These are phyloP conservation scores for Ophiostoma triangulosporum DNA, from an alignment of 2,329 filamentous ascomycete genomes.

Conservation along the genomic window DNA sequence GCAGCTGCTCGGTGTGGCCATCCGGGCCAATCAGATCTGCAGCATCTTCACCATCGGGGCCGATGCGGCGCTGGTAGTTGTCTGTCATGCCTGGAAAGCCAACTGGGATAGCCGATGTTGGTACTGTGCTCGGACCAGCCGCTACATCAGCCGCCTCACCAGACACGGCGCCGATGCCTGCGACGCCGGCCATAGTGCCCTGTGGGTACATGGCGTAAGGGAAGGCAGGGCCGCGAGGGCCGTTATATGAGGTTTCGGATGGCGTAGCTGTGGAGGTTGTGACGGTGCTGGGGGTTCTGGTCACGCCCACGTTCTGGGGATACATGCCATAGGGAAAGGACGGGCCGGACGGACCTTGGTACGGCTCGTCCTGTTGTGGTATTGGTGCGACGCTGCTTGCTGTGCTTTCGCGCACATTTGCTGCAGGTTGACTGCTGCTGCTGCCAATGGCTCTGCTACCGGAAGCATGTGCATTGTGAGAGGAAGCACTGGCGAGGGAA, in stretches of 20 bases:
- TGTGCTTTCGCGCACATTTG: constrained; percentile 22
- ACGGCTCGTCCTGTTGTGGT: constrained; percentile 42
- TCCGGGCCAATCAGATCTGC: constrained; percentile 78
- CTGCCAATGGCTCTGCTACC: neutral
- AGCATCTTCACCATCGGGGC: constrained; percentile 72
- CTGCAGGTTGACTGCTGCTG: constrained; percentile 10
- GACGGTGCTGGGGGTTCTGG: constrained; percentile 56
- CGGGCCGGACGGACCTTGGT: constrained; percentile 56
- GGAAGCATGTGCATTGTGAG: constrained; percentile 24
- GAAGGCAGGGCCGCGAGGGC: constrained; percentile 58
- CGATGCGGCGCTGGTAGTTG: constrained; percentile 58
- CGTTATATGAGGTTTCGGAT: constrained; percentile 36
- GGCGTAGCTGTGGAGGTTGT: constrained; percentile 30
- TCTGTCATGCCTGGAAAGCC: constrained; percentile 59
- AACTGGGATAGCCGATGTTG: constrained; percentile 39
- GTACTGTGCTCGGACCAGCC: constrained; percentile 23
- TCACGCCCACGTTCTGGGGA: constrained; percentile 59
- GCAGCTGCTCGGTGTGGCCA: constrained; percentile 80
- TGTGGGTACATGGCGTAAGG: constrained; percentile 82
- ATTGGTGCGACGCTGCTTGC: constrained; percentile 16
- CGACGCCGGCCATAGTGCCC: constrained; percentile 45
- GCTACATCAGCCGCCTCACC: neutral
- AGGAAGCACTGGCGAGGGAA: constrained; percentile 19
- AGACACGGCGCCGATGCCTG: too few species aligned
- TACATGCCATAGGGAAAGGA: constrained; percentile 82